Conservation (phyloP, 768 basidiomycete species). For the Psilocybe azurescens region DNA sequence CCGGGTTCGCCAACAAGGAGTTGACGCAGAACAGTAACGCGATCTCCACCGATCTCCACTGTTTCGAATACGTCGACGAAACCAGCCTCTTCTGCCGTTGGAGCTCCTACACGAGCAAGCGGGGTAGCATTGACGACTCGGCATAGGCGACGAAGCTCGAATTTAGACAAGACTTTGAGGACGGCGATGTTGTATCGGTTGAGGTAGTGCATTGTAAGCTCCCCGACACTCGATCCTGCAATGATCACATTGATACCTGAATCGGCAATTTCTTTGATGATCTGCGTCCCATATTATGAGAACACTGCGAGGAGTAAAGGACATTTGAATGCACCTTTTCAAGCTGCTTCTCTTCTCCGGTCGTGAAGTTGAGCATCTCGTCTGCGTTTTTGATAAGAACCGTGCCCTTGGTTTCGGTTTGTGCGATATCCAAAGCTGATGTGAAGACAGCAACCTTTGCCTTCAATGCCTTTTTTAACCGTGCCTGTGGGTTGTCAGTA, state of each 20-base stretch:
- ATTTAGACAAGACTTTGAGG: conserved; percentile 97
- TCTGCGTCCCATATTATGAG: conserved; percentile 47
- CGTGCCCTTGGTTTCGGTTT: conserved; percentile 99
- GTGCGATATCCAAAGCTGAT: conserved; percentile 88
- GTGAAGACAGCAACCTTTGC: conserved; percentile 98
- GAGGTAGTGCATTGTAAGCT: conserved; percentile 96
- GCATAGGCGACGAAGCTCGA: conserved; percentile 92
- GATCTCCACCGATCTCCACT: conserved; percentile 95
- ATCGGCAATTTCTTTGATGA: conserved; percentile 96
- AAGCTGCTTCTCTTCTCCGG: conserved; percentile 94
- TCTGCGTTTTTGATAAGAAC: conserved; percentile 94
- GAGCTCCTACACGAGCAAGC: conserved; percentile 93
- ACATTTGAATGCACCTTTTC: conserved; percentile 65
- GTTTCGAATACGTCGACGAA: conserved; percentile 94
- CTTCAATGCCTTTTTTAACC: conserved; percentile 81
- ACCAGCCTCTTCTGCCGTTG: conserved; percentile 96
- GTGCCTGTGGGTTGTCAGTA: conserved; percentile 51
- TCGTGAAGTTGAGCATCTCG: conserved; percentile 96
- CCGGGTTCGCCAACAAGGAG: conserved; percentile 68
- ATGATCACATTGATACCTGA: conserved; percentile 94
- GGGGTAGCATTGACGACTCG: conserved; percentile 97
- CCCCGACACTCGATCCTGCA: conserved; percentile 91
- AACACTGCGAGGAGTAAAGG: background rate
- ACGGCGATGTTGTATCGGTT: conserved; percentile 94
- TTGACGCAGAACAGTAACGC: conserved; percentile 95